Conservation (phyloP, 345 rosid species). For the Eucalyptus tenuipes region DNA sequence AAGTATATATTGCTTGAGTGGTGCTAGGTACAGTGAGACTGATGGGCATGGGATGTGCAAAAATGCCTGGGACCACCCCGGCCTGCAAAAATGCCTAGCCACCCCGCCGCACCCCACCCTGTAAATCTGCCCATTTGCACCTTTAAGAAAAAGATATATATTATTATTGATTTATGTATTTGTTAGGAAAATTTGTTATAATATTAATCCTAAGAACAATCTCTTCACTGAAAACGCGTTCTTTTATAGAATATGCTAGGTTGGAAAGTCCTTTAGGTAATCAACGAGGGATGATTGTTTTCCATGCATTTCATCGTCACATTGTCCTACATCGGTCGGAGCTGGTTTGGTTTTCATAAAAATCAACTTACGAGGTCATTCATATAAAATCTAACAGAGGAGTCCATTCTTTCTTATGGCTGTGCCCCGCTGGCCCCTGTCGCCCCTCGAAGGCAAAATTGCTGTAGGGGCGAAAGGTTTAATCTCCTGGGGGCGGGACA, state of each 20-base stretch:
- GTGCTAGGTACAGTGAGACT: not conserved
- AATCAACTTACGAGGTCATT: not conserved
- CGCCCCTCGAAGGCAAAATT: not conserved
- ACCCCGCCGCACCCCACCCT: fast-evolving
- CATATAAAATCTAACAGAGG: not conserved
- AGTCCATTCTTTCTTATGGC: not conserved
- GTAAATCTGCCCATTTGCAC: not conserved
- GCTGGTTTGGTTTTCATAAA: not conserved
- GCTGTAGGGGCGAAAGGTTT: not conserved
- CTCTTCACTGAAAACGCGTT: not conserved
- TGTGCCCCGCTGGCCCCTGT: not conserved
- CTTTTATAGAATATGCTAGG: not conserved
- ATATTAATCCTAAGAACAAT: not conserved
- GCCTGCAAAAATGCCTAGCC: not conserved
- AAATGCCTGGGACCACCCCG: too few species aligned
- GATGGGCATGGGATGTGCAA: not conserved
- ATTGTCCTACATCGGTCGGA: not conserved
- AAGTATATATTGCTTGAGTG: not conserved
- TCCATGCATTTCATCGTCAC: not conserved
- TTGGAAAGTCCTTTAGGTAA: not conserved
- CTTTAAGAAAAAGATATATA: not conserved
- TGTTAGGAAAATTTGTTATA: not conserved
- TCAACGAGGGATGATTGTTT: not conserved
- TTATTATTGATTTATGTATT: not conserved
- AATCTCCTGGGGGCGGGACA: not conserved